Conservation (phyloP, 139 green algal species). For the Haematococcus sp. region DNA sequence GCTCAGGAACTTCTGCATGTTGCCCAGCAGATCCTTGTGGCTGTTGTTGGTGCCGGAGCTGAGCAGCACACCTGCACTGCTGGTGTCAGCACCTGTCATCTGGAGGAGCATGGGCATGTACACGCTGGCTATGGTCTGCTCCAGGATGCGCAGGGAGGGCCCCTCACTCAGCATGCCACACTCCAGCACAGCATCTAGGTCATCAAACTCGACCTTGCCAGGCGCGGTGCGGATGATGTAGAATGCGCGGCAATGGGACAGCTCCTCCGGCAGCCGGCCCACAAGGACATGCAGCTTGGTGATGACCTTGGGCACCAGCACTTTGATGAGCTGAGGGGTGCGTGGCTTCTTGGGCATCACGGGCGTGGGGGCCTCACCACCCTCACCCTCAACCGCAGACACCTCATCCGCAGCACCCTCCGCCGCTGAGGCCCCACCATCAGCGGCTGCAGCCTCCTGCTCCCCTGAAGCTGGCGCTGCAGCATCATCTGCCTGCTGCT, state of each 20-base stretch:
- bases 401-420: conserved; percentile 1
- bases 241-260: conserved; percentile 18
- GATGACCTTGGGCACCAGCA: conserved; percentile 33
- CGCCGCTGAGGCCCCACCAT: not conserved
- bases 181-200: conserved; percentile 50
- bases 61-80: conserved; percentile 12
- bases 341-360: not conserved
- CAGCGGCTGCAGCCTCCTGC: not conserved
- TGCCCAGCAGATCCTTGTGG: conserved; percentile 57
- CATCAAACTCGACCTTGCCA: conserved; percentile 32
- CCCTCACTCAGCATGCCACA: conserved; percentile 57
- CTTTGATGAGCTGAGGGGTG: conserved; percentile 20
- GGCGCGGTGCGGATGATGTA: conserved; percentile 39
- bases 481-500: not conserved
- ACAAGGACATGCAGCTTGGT: conserved; percentile 25
- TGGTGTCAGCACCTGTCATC: conserved; percentile 23
- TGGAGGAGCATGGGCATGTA: conserved; percentile 58
- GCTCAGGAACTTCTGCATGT: conserved; percentile 69
- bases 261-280: conserved; percentile 29
- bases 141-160: conserved; percentile 48
- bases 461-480: not conserved
- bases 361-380: not conserved
- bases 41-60: conserved; percentile 18
- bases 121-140: conserved; percentile 54
- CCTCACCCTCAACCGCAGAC: not conserved